These are phyloP conservation scores for Calycina marina DNA, from an alignment of 2,329 filamentous ascomycete species.

Conservation along the genomic window DNA sequence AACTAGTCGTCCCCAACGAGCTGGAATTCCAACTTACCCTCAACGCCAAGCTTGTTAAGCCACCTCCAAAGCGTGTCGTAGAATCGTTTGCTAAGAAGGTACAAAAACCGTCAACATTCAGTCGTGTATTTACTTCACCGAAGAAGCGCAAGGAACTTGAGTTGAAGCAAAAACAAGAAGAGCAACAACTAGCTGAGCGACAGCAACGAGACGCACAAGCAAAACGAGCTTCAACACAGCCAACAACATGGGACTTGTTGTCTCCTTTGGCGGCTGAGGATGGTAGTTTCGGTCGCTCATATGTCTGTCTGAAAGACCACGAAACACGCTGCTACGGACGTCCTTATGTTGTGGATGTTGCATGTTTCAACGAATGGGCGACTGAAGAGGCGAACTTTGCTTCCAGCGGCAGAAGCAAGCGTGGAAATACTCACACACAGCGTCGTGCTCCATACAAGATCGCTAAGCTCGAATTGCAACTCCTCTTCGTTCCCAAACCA, in stretches of 20 bases:
- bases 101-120: conserved; percentile 76
- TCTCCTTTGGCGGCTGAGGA: conserved; percentile 79
- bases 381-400: conserved; percentile 65
- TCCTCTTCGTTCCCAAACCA: conserved; percentile 87
- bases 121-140: conserved; percentile 81
- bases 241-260: conserved; percentile 72
- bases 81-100: conserved; percentile 52
- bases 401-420: conserved; percentile 92
- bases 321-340: conserved; percentile 79
- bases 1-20: conserved; percentile 91
- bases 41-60: conserved; percentile 85
- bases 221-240: conserved; percentile 45
- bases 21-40: conserved; percentile 97
- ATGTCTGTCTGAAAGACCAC: conserved; percentile 87
- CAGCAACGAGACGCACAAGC: conserved; percentile 50
- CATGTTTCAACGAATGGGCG: conserved; percentile 98
- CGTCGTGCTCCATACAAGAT: conserved; percentile 92
- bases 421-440: conserved; percentile 52
- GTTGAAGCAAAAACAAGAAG: conserved; percentile 67
- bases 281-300: conserved; percentile 86
- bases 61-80: conserved; percentile 40
- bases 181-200: conserved; percentile 50
- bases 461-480: conserved; percentile 83
- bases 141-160: conserved; percentile 96
- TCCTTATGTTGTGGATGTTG: conserved; percentile 74